phyloP scores from a whole-genome alignment of 1,139 yeast genomes.

The Lodderomyces pseudojiufengensis region DNA sequence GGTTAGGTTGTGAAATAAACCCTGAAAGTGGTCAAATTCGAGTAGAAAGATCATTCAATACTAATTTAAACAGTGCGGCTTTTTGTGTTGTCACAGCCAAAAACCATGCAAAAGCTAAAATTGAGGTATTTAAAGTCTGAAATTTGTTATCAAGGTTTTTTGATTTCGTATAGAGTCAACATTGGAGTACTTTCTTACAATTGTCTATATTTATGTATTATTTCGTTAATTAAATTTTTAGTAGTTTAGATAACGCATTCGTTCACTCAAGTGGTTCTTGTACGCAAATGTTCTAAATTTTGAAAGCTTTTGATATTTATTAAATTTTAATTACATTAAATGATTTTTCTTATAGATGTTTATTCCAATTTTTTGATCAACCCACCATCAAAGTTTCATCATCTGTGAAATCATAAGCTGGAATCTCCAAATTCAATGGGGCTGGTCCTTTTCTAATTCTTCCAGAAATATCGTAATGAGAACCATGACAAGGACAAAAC shows the following conservation, averaged over 20 bases:
- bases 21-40: conserved; percentile 61
- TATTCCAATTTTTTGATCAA: conserved; percentile 20
- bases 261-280: too few species aligned
- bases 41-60: conserved; percentile 40
- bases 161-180: too few species aligned
- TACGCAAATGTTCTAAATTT: too few species aligned
- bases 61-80: conserved; percentile 61
- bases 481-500: conserved; percentile 99
- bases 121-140: conserved; percentile 55
- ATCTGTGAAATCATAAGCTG: conserved; percentile 79
- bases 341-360: conserved; percentile 3
- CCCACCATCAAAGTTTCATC: conserved; percentile 78
- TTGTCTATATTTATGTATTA: conserved; percentile 17
- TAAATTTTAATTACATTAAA: neutral
- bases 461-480: conserved; percentile 99
- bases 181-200: conserved; percentile 64
- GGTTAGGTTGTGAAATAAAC: conserved; percentile 75
- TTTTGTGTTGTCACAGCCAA: conserved; percentile 82
- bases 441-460: conserved; percentile 99
- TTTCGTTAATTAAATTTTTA: too few species aligned
- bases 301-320: too few species aligned
- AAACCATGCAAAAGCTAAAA: conserved; percentile 58
- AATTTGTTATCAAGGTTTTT: neutral
- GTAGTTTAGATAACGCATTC: too few species aligned
- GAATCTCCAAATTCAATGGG: conserved; percentile 97